Conservation (phyloP, 2,329 filamentous ascomycete genomes). For the Cordyceps fumosorosea region DNA sequence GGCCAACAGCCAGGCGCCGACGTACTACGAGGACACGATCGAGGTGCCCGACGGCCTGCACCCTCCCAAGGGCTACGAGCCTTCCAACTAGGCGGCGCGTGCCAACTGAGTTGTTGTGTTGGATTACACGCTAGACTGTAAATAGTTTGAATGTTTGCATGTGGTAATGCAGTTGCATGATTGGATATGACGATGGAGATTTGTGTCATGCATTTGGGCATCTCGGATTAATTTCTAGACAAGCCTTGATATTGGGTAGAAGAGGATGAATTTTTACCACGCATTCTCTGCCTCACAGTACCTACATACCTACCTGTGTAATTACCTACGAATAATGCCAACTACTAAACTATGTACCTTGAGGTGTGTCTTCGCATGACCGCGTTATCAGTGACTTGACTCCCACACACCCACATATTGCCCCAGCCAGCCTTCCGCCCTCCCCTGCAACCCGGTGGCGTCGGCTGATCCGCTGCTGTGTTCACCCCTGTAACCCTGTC, state of each 20-base stretch:
- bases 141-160: background rate
- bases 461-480: conserved; percentile 5
- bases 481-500: background rate
- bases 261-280: too few species aligned
- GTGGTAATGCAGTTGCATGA: background rate
- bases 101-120: background rate
- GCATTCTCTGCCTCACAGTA: too few species aligned
- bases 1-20: conserved; percentile 29
- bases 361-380: background rate
- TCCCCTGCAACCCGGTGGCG: background rate
- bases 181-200: background rate
- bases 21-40: conserved; percentile 36
- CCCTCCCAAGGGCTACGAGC: conserved; percentile 33
- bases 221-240: too few species aligned
- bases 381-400: background rate
- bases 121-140: background rate
- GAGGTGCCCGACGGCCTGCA: conserved; percentile 36
- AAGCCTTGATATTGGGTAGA: too few species aligned
- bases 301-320: too few species aligned
- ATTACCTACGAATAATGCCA: too few species aligned
- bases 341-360: too few species aligned
- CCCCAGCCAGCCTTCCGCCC: background rate
- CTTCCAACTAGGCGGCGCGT: background rate
- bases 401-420: background rate
- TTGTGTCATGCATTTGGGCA: too few species aligned